Conservation (phyloP, 2,329 filamentous ascomycete species). For the Hypoxylon sp. region DNA sequence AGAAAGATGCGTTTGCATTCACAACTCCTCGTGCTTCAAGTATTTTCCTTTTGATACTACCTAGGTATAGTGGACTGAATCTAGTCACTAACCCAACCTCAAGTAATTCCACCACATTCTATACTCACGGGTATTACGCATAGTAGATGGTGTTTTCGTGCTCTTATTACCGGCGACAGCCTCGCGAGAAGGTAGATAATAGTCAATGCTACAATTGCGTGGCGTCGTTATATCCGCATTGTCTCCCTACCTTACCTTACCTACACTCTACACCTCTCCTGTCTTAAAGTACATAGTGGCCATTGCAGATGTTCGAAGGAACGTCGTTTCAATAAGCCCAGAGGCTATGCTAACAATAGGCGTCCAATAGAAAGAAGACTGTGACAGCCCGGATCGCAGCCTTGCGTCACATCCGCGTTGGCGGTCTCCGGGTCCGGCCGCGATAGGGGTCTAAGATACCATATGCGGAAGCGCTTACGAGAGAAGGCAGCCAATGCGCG, state of each 20-base stretch:
- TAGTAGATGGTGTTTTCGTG: neutral
- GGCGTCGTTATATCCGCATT: neutral
- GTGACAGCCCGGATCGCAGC: constrained; percentile 11
- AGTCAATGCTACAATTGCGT: neutral
- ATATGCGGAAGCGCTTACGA: neutral
- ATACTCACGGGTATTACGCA: neutral
- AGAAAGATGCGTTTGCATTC: neutral
- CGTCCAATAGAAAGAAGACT: neutral
- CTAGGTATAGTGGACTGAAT: neutral
- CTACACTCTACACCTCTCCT: neutral
- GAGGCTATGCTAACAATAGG: constrained; percentile 19
- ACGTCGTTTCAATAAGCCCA: neutral
- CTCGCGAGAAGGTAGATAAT: neutral
- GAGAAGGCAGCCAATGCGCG: constrained; percentile 34
- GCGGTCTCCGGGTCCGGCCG: constrained; percentile 29
- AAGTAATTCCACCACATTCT: neutral
- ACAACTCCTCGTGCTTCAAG: neutral
- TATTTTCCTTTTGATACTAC: neutral
- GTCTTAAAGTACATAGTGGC: neutral
- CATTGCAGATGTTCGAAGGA: neutral
- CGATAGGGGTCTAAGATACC: neutral
- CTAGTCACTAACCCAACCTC: neutral
- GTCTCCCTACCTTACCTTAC: neutral
- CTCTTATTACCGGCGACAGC: neutral
- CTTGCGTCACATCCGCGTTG: constrained; percentile 24